Percentiles rank a stretch among this genome's conserved stretches.
Evolutionary conservation across 176 grass and related monocot species (phyloP).

Genomic region (Musa beccarii): DNA sequence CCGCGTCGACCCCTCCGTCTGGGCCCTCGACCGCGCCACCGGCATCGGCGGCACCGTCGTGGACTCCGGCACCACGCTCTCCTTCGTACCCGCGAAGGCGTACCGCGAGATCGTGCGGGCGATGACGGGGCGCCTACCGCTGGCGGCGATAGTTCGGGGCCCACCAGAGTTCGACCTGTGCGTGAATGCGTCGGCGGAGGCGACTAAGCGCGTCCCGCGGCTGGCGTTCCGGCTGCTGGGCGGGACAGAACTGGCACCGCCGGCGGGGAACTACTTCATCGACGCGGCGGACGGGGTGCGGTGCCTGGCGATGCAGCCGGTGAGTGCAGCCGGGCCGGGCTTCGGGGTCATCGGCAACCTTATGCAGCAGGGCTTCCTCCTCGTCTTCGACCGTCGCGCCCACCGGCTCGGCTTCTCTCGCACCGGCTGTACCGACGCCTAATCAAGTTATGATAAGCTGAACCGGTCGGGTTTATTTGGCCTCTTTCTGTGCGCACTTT

Average conservation of each 20-base stretch:
- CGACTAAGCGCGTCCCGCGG: neutral
- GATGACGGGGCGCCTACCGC: neutral
- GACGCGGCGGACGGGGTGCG: slow-evolving; percentile 5
- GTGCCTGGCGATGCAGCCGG: slow-evolving; percentile 4
- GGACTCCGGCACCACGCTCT: slow-evolving; percentile 6
- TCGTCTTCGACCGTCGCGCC: neutral
- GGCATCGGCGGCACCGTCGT: slow-evolving; percentile 1
- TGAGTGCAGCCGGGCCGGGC: neutral
- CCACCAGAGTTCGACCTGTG: slow-evolving; percentile 2
- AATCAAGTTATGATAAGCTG: neutral
- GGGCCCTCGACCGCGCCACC: neutral
- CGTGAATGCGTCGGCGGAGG: neutral
- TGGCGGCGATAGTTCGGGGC: neutral
- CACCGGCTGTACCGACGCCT: neutral
- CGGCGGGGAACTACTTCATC: slow-evolving; percentile 4
- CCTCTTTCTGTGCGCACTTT: no score
- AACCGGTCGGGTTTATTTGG: neutral
- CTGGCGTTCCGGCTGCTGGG: neutral
- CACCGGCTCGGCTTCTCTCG: neutral
- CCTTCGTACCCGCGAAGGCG: neutral
- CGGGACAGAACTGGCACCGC: neutral
- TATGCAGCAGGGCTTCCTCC: slow-evolving; percentile 7
- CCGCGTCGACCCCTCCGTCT: neutral
- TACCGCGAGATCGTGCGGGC: neutral
- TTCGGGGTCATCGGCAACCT: slow-evolving; percentile 9